Evolutionary conservation across 306 rosid species (phyloP), one percentile per base, ranked within the genome.

Genomic region (Astragalus membranaceus): DNA sequence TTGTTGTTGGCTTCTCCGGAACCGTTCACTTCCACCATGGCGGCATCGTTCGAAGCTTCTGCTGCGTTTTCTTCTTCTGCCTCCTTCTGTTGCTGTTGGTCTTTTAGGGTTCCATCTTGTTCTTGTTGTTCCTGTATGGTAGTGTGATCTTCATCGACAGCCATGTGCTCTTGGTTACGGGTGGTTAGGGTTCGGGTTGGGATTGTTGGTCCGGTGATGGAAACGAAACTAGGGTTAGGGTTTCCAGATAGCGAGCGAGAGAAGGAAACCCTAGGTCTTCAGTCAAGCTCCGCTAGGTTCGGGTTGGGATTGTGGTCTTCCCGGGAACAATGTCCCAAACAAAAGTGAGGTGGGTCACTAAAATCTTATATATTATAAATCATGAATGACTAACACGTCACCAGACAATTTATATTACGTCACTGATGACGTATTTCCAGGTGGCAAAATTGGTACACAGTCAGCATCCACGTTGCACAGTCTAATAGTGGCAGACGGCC

Each of bases 181-280:
- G 6, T 75, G 7, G 60, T 30, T 41, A 78, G 10, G 70, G 23
- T 20, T 20, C 1, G 23, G 23, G 55, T 8, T 52, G 16, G 5
- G 69, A 70, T 30, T 56, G 75, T 10, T 75, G 80, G 20, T 77
- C 69, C 72, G 58, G 61, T 67, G 64, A 52, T 23, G 7, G 42
- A 49, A 65, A 59, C 10, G 70, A 33, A 58, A 64, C 52, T 81
- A 81, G 86, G 88, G 84, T 81, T 84, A 81, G 86, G 86, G 88
- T 81, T 84, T 72, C 70, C 33, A 32, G 35, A 12, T 2, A 14
- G 26, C 58, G 33, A 15, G 57, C 7, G 23, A 52, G 10, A 41
- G 4, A 6, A n/a, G 39, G 69, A 20, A 13, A 46, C n/a, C n/a
- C n/a, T n/a, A n/a, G n/a, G n/a, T n/a, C n/a, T n/a, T n/a, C n/a